A percentile compares a stretch with the other conserved stretches of the same genome.
Conservation (phyloP, 2,329 filamentous ascomycete species). For the Beauveria scarabaeidicola region DNA sequence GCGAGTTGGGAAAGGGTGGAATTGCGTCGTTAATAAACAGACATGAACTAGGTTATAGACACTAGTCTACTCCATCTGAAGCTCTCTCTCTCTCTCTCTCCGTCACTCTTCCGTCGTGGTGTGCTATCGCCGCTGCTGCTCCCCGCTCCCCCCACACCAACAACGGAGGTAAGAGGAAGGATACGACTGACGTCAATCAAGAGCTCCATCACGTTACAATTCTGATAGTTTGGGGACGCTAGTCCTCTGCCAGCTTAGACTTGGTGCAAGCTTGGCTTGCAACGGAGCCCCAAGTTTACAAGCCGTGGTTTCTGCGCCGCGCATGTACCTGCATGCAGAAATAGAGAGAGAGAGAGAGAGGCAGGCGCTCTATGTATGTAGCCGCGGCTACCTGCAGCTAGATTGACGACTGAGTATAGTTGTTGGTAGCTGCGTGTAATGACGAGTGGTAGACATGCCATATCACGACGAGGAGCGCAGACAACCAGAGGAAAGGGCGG, state of each 20-base stretch:
- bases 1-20: background rate
- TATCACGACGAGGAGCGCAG: too few relatives aligned
- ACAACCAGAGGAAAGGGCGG: too few relatives aligned
- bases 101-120: background rate
- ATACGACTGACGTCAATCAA: conserved; percentile 5
- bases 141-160: background rate
- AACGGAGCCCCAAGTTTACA: background rate
- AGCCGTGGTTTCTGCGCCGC: too few relatives aligned
- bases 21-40: background rate
- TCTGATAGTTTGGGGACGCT: background rate
- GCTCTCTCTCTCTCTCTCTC: background rate
- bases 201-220: background rate
- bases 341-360: too few relatives aligned
- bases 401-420: too few relatives aligned
- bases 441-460: too few relatives aligned
- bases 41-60: background rate
- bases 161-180: background rate
- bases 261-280: too few relatives aligned
- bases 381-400: too few relatives aligned
- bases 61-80: background rate
- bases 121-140: background rate
- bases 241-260: background rate
- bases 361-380: too few relatives aligned
- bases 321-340: too few relatives aligned
- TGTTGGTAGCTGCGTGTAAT: too few relatives aligned